Evolutionary conservation across 306 rosid genomes (phyloP).

Genomic region (Ormosia emarginata): DNA sequence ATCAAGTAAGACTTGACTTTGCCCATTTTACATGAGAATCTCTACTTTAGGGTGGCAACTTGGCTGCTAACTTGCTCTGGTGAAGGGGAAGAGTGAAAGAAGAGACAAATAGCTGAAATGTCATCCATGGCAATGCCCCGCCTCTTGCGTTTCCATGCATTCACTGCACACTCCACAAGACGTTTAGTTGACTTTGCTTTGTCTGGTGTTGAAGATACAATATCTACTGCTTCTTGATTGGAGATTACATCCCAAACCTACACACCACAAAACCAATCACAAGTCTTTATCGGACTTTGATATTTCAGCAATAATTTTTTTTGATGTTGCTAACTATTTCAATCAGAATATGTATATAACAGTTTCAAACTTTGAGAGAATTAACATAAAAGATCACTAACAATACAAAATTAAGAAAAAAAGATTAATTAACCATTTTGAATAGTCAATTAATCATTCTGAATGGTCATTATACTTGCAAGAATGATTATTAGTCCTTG

Average conservation of each 20-base stretch:
- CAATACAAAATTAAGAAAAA: not conserved
- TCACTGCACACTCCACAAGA: constrained; percentile 66
- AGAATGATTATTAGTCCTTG: not conserved
- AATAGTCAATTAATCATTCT: not conserved
- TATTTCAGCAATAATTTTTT: not conserved
- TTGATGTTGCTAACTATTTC: not conserved
- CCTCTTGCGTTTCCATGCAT: constrained; percentile 91
- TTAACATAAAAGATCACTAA: too few species aligned
- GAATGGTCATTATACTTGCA: too few species aligned
- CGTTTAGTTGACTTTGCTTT: constrained; percentile 57
- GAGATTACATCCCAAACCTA: constrained; percentile 98
- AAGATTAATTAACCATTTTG: not conserved
- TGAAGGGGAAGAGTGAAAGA: constrained; percentile 53
- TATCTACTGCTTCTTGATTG: constrained; percentile 89
- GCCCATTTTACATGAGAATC: not conserved
- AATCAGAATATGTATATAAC: not conserved
- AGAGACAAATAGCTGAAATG: constrained; percentile 92
- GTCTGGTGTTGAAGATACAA: constrained; percentile 56
- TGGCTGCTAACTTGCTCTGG: constrained; percentile 34
- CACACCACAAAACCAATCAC: not conserved
- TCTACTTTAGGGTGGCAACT: constrained; percentile 30
- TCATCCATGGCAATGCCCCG: constrained; percentile 79
- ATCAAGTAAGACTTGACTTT: not conserved
- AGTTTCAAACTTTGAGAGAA: not conserved
- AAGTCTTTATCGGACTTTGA: not conserved